Evolutionary conservation across 2,329 filamentous ascomycete genomes (phyloP), one percentile per base, ranked within the genome.

Genomic region (Apiospora rasikravindrae): DNA sequence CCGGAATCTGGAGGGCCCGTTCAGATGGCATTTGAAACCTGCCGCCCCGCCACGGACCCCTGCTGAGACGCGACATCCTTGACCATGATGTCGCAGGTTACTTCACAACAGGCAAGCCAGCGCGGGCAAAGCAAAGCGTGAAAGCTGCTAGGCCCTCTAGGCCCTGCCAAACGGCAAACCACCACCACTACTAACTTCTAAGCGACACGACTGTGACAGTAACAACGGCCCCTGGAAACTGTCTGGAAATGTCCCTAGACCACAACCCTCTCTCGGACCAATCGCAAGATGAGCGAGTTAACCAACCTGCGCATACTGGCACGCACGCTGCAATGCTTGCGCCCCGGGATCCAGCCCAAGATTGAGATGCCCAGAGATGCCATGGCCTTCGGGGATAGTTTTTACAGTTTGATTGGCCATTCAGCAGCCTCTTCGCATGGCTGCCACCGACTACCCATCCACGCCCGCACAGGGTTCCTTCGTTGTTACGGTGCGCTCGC

Each of bases 61-160:
- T 69, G 72, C 72, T 73, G 72, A 71, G 72, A 73, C 72, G 70
- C 33, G 29, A 47, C 57, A 71, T 42, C 72, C 72, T 51, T 22
- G 72, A 37, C 61, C 24, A 24, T 19, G 51, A 44, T 69, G 72
- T 73, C 72, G 68, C 72, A 73, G 42, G 67, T 72, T 37, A 61
- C 22, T n/a, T 64, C 57, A 40, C 13, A 40, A 24, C 33, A 22
- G 57, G 57, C 57, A 64, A 40, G 19, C n/a, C 57, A 40, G 57
- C 29, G 57, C 57, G 57, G n/a, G 29, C 57, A 61, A 37, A 61
- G 53, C 29, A 61, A 57, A 57, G 24, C 51, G 45, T 49, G 45
- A 29, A 61, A 37, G 53, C 53, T 61, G 53, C 33, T 29, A 61
- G 53, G 53, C 53, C 24, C 24, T 22, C 47, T n/a, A 53, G 49